Conservation (phyloP, 805 yeast species). For the Nematodospora valgi region DNA sequence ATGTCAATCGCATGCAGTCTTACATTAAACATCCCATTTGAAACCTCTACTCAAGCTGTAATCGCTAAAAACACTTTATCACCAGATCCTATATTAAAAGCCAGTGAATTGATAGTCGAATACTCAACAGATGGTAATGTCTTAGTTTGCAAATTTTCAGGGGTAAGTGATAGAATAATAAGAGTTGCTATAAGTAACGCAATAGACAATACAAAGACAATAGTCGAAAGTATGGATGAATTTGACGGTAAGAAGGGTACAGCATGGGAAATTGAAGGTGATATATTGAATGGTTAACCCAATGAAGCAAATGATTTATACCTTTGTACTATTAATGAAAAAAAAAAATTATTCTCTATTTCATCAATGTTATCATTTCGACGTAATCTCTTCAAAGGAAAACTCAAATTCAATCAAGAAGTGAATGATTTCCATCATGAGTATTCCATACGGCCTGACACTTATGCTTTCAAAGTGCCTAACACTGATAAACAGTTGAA, state of each 20-base stretch:
- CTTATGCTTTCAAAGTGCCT: conserved; percentile 40
- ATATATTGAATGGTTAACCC: too few species aligned
- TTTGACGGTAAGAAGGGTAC: conserved; percentile 49
- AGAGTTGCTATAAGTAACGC: conserved; percentile 83
- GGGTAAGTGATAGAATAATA: conserved; percentile 68
- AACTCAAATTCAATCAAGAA: conserved; percentile 6
- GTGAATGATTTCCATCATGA: conserved; percentile 30
- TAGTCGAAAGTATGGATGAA: conserved; percentile 77
- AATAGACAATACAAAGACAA: conserved; percentile 71
- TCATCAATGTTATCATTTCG: too few species aligned
- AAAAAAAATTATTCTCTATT: too few species aligned
- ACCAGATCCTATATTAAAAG: conserved; percentile 82
- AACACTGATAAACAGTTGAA: too few species aligned
- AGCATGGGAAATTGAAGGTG: too few species aligned
- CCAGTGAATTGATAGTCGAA: conserved; percentile 55
- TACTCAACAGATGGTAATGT: conserved; percentile 34
- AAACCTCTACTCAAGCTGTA: conserved; percentile 51
- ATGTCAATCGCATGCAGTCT: conserved; percentile 9
- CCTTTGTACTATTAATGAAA: too few species aligned
- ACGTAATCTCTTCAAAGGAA: conserved; percentile 5
- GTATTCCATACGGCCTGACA: conserved; percentile 43
- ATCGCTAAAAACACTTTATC: conserved; percentile 59
- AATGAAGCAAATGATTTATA: too few species aligned
- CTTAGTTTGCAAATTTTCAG: conserved; percentile 50
- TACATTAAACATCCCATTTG: conserved; percentile 61